Base-by-base conservation (phyloP, 2,329 filamentous ascomycete genomes). In the Clonostachys sp. region DNA sequence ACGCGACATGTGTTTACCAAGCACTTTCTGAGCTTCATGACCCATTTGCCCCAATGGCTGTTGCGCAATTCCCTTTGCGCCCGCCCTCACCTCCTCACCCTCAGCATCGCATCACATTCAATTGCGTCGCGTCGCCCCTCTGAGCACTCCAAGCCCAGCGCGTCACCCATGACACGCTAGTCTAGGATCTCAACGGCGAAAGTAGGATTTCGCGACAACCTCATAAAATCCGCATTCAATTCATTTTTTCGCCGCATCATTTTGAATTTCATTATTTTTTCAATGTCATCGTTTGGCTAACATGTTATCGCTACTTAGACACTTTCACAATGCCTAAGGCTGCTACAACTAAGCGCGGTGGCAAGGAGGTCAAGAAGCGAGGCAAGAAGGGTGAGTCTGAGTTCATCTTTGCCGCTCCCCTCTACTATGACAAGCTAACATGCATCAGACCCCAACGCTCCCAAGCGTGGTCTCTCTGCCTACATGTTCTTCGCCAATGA, bases 401-500 rank as follows among this genome's bases (percentile, higher is more conserved):
- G 12, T 14, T 33, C 4, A 35, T 9, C 8, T 44, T 9, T 24
- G 13, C 38, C 24, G 43, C 12, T 33, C 18, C 17, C 17, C 14
- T 24, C 10, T 33, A 50, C 18, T 17, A 17, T 18, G 16, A 35
- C n/a, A 16, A 17, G 36, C 36, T n/a, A 39, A 39, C 14, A 8
- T 13, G 36, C 36, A 10, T 14, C 61, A 95, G 91, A 96, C 74
- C 91, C 91, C 73, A 96, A 96, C 75, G 92, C 91, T 51, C 94
- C 94, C 70, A 99, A 97, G 91, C 91, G 94, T 74, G 94, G 92
- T 78, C 89, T 99, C 45, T 97, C 94, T 46, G 94, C 94, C 55
- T 99, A 99, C 84, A 99, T 99, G 94, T 97, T 97, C 87, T 99
- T 97, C 71, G 94, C 94, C 83, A 97, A 97, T 67, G 94, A 97